A percentile compares a stretch with the other conserved stretches of the same genome.
Evolutionary conservation across 2,329 filamentous ascomycete genomes (phyloP).

Genomic region (Ramularia endophylla): DNA sequence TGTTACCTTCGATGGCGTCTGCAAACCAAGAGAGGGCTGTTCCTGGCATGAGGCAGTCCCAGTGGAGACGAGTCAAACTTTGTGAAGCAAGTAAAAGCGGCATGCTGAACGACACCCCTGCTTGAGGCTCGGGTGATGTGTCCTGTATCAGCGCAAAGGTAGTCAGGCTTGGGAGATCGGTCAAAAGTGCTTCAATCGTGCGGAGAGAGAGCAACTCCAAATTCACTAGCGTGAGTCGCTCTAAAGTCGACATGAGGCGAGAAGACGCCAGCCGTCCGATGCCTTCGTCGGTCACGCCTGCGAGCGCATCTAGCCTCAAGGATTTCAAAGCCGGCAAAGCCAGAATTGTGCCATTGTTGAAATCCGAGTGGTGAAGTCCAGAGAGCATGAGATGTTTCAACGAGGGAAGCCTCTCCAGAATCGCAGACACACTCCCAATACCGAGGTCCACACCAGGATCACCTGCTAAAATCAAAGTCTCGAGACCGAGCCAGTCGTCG

Average conservation of each 20-base stretch:
- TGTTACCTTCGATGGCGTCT: slow-evolving; percentile 46
- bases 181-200: slow-evolving; percentile 48
- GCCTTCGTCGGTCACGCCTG: slow-evolving; percentile 51
- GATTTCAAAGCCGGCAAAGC: slow-evolving; percentile 48
- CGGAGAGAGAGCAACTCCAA: slow-evolving; percentile 48
- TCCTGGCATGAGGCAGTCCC: slow-evolving; percentile 53
- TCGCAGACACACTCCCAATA: slow-evolving; percentile 49
- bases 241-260: slow-evolving; percentile 39
- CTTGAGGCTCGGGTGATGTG: slow-evolving; percentile 41
- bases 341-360: slow-evolving; percentile 50
- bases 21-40: slow-evolving; percentile 59
- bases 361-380: slow-evolving; percentile 49
- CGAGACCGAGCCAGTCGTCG: slow-evolving; percentile 45
- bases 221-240: slow-evolving; percentile 47
- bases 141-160: slow-evolving; percentile 50
- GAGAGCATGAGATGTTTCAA: slow-evolving; percentile 50
- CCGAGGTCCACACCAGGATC: slow-evolving; percentile 41
- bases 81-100: slow-evolving; percentile 40
- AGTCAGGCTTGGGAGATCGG: slow-evolving; percentile 40
- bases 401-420: slow-evolving; percentile 47
- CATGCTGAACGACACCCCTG: slow-evolving; percentile 24
- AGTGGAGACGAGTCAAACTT: slow-evolving; percentile 50
- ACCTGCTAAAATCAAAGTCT: slow-evolving; percentile 50
- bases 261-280: slow-evolving; percentile 45
- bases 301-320: slow-evolving; percentile 50